Evolutionary conservation across 495 filamentous ascomycete genomes (phyloP).

Genomic region (Darksidea phi): DNA sequence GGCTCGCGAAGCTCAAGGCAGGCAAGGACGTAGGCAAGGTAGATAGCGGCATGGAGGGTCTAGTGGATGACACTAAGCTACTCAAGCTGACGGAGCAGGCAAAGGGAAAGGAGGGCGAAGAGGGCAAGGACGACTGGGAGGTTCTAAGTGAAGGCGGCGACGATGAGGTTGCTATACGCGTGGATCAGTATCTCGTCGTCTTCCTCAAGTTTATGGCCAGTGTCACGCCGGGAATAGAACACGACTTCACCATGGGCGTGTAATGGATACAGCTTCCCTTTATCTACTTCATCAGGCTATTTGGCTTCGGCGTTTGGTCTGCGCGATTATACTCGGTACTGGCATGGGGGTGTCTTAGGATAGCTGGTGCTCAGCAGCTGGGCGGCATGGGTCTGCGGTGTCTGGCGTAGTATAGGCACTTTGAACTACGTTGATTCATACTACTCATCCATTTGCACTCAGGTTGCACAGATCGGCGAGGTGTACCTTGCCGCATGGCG

Average conservation of each 20-base stretch:
- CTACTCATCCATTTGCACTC: no score
- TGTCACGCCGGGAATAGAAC: conserved; percentile 94
- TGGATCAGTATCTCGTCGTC: conserved; percentile 96
- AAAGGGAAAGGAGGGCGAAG: conserved; percentile 41
- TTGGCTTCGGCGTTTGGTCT: background rate
- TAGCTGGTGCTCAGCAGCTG: background rate
- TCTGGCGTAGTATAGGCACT: no score
- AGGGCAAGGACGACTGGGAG: conserved; percentile 76
- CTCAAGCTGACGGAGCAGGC: conserved; percentile 47
- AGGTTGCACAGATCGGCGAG: no score
- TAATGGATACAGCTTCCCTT: conserved; percentile 41
- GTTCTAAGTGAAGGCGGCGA: conserved; percentile 65
- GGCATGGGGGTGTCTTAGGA: no score
- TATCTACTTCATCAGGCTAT: background rate
- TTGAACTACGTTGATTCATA: no score
- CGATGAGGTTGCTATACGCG: conserved; percentile 84
- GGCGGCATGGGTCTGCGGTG: background rate
- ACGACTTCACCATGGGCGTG: conserved; percentile 98
- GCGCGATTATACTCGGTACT: background rate
- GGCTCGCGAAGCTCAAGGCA: conserved; percentile 71
- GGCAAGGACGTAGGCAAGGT: conserved; percentile 57
- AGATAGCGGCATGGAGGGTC: conserved; percentile 59
- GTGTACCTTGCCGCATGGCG: no score
- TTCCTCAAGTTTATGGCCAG: conserved; percentile 97
- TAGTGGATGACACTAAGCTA: conserved; percentile 58